Base-by-base conservation (phyloP, 176 grass and related monocot genomes). In the Oryza meridionalis region DNA sequence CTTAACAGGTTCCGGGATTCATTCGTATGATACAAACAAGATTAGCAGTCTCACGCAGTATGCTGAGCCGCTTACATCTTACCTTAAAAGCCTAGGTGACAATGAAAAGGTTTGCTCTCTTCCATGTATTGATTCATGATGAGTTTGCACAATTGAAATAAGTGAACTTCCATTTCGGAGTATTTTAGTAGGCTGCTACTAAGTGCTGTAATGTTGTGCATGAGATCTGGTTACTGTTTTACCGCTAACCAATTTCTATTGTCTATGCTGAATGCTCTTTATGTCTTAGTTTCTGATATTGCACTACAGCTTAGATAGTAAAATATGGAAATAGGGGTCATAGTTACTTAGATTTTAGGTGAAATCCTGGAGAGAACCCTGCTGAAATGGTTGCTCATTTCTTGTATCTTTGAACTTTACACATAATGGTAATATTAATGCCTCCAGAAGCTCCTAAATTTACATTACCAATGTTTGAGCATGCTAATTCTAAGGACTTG, bases 1-100 rank as follows among this genome's bases (percentile, higher is more conserved):
- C 69, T 90, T 99, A 64, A 84, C 96, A 32, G 96, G 96, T 65
- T 96, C 93, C 17, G 96, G 93, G 81, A 90, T 99, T 89, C 81
- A 96, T 86, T 94, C 90, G 29, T 92, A 64, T 75, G 91, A 99
- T 83, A 88, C 91, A 22, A 99, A 94, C 72, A 89, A 90, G 81
- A 88, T 99, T 64, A 79, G 75, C 70, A 94, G 93, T 86, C 85
- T 99, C 69, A 76, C 88, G 65, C 89, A 96, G 81, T 96, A 99
- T 87, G 81, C 77, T 74, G 87, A 90, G 65, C 96, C 96, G 6
- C 91, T 99, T 67, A 90, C 84, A 47, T 85, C 68, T 86, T 92
- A 94, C 80, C 97, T 96, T 53, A 85, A 94, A 84, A 73, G 74
- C 67, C 88, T 99, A 69, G 78, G 88, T 21, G 91, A 84, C 24